Base-by-base conservation (phyloP, 2,329 filamentous ascomycete genomes). In the Penicillium sp. region DNA sequence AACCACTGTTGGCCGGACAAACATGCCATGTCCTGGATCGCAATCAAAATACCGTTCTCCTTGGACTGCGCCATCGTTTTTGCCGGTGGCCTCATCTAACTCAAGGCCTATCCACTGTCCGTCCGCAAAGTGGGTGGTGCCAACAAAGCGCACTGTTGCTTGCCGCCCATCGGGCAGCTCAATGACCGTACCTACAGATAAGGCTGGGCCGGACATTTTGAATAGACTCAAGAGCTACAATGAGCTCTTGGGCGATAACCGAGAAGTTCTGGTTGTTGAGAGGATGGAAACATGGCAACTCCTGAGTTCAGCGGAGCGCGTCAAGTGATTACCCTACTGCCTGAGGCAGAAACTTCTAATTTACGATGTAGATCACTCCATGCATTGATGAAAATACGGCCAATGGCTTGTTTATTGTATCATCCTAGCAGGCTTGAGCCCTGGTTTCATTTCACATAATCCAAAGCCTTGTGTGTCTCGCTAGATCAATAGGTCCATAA, bases 81-180 rank as follows among this genome's bases (percentile, higher is more conserved):
- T 97, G 33, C 94, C 93, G 21, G 83, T 85, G 52, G 87, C 81
- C 46, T 91, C 88, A 51, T 91, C 86, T 55, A 97, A 84, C 78
- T 96, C 92, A 58, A 97, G 84, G 62, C 93, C 93, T 58, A 97
- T 81, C 91, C 92, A 97, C 60, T 90, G 86, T 61, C 92, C 93
- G 6, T 82, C 79, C 57, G 91, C 87, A 76, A 97, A 96, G 66
- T 84, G 79, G 38, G 93, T 91, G 54, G 83, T 79, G 68, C 94
- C 94, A 59, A 91, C 80, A 75, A 90, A 99, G 67, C 90, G 90
- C 63, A 99, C 84, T 59, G 84, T 84, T 65, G 85, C 94, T 66
- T 84, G 84, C 66, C 89, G 87, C 69, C 89, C 89, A 75, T 96
- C 89, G 68, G 82, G 85, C 65, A 96, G 86, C 76, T 87, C 86